Evolutionary conservation across 179 eudicot genomes (phyloP).

Genomic region (Camellia oleifera): DNA sequence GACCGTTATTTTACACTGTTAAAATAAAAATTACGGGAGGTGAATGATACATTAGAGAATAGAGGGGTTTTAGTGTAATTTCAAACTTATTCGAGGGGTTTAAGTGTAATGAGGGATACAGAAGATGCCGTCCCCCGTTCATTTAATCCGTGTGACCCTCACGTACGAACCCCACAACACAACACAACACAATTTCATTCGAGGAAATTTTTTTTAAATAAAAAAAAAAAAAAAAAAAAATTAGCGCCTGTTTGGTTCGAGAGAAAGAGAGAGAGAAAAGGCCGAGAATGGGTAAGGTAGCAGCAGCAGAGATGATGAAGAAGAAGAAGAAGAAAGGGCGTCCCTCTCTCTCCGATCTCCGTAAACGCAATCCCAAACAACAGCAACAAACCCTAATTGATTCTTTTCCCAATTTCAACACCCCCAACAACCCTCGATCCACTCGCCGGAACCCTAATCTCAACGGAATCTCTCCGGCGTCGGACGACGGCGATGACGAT

Average conservation of each 20-base stretch:
- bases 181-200: background rate
- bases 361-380: slow-evolving; percentile 34
- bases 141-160: slow-evolving; percentile 15
- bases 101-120: too few species aligned
- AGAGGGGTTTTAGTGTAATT: too few species aligned
- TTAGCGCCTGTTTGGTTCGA: slow-evolving; percentile 15
- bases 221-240: slow-evolving; percentile 13
- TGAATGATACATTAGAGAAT: too few species aligned
- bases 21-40: too few species aligned
- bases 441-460: slow-evolving; percentile 45
- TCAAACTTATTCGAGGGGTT: too few species aligned
- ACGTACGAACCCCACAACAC: slow-evolving; percentile 7
- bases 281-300: slow-evolving; percentile 33
- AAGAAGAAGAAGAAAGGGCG: slow-evolving; percentile 74
- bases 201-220: background rate
- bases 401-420: slow-evolving; percentile 20
- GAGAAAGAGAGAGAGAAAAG: slow-evolving; percentile 9
- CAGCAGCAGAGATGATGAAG: slow-evolving; percentile 28
- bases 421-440: slow-evolving; percentile 33
- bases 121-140: background rate
- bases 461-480: slow-evolving; percentile 23
- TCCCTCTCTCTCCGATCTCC: slow-evolving; percentile 57
- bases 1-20: too few species aligned
- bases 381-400: slow-evolving; percentile 26
- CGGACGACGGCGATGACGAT: slow-evolving; percentile 34